Evolutionary conservation across 306 rosid genomes (phyloP).

Genomic region (Medicago truncatula): DNA sequence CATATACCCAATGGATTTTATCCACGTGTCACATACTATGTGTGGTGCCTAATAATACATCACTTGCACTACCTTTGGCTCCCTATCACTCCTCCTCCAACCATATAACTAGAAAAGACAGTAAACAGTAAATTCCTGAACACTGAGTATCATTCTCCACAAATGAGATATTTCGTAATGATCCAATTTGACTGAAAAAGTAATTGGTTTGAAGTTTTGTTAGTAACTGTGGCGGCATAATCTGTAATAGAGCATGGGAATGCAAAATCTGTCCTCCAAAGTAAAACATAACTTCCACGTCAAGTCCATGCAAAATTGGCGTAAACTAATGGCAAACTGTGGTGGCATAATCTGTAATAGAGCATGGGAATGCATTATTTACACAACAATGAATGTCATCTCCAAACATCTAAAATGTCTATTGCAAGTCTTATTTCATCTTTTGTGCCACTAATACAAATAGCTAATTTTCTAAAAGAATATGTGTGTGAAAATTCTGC

Average conservation of each 20-base stretch:
- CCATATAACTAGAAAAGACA: not conserved
- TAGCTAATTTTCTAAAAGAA: conserved; percentile 54
- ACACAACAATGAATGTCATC: conserved; percentile 51
- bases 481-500: conserved; percentile 38
- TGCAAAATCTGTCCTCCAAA: conserved; percentile 14
- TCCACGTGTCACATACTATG: conserved; percentile 65
- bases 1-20: conserved; percentile 43
- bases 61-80: not conserved
- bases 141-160: not conserved
- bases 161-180: not conserved
- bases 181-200: not conserved
- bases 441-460: conserved; percentile 46
- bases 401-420: conserved; percentile 36
- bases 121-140: not conserved
- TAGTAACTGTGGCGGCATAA: too few species aligned
- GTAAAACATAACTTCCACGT: conserved; percentile 21
- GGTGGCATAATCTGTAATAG: conserved; percentile 12
- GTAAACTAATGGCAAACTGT: conserved; percentile 3
- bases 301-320: not conserved
- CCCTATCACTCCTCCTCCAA: not conserved
- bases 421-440: conserved; percentile 46
- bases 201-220: not conserved
- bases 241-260: too few species aligned
- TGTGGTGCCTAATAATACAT: not conserved
- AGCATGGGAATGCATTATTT: conserved; percentile 44